Conservation (phyloP, 495 filamentous ascomycete species). For the Xylaria venustula region DNA sequence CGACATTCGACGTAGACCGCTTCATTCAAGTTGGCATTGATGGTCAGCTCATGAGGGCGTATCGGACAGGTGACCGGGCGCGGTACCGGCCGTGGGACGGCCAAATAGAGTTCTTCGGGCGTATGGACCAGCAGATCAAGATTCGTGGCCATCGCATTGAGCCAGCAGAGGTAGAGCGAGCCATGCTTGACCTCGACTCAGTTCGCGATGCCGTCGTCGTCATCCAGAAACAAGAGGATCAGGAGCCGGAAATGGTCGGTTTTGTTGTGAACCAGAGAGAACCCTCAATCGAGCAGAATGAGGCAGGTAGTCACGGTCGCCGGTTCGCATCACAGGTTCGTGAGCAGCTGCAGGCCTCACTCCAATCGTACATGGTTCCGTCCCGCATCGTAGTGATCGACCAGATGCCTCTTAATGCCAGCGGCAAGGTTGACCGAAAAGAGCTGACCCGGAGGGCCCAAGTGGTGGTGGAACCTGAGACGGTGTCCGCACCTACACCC, state of each 20-base stretch:
- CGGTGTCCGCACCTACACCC: not conserved
- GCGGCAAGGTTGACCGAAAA: slow-evolving; percentile 16
- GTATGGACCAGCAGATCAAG: slow-evolving; percentile 50
- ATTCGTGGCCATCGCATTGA: slow-evolving; percentile 48
- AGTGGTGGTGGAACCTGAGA: not conserved
- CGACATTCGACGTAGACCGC: not conserved
- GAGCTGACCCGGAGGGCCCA: slow-evolving; percentile 11
- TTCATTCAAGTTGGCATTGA: slow-evolving; percentile 11
- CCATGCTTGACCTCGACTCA: slow-evolving; percentile 18
- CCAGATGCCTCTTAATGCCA: slow-evolving; percentile 27
- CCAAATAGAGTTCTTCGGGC: slow-evolving; percentile 39
- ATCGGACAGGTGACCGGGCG: slow-evolving; percentile 40
- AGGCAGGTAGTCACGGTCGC: slow-evolving; percentile 2
- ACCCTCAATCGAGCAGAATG: not conserved
- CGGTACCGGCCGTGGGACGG: slow-evolving; percentile 34
- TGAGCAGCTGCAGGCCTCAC: slow-evolving; percentile 10
- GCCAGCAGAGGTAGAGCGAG: slow-evolving; percentile 23
- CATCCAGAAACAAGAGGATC: slow-evolving; percentile 10
- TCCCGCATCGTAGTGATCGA: slow-evolving; percentile 28
- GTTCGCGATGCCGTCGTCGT: slow-evolving; percentile 13
- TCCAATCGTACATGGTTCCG: slow-evolving; percentile 37
- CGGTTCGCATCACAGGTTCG: slow-evolving; percentile 8
- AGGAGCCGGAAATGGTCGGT: slow-evolving; percentile 4
- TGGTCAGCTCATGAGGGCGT: slow-evolving; percentile 16
- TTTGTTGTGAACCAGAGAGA: slow-evolving; percentile 9